Conservation (phyloP, 208 protist species). For the Leishmania major region DNA sequence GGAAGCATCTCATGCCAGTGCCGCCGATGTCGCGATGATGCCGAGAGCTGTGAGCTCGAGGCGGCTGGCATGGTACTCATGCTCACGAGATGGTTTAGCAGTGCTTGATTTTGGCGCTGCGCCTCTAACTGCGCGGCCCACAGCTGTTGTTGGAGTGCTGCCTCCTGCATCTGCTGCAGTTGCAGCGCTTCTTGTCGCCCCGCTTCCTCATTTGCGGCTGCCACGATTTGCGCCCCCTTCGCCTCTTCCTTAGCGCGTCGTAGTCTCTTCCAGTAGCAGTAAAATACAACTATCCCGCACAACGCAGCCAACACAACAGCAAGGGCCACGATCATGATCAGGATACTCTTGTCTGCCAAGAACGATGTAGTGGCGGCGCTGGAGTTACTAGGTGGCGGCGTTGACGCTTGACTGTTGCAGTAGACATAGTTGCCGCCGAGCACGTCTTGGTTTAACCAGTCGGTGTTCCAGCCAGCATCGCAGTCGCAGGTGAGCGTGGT, state of each 20-base stretch:
- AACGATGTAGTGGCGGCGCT: not conserved
- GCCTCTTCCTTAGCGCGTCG: not conserved
- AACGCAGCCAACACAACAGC: not conserved
- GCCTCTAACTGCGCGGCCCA: slow-evolving; percentile 10
- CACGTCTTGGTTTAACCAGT: slow-evolving; percentile 23
- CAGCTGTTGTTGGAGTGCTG: slow-evolving; percentile 1
- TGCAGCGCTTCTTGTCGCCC: not conserved
- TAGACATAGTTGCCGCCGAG: slow-evolving; percentile 17
- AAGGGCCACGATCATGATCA: slow-evolving; percentile 6
- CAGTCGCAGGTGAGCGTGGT: slow-evolving; percentile 24
- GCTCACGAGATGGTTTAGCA: not conserved
- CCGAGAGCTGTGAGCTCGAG: slow-evolving; percentile 7
- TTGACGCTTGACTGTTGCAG: slow-evolving; percentile 30
- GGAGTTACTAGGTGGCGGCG: slow-evolving; percentile 7
- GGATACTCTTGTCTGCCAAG: not conserved
- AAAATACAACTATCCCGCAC: slow-evolving; percentile 7
- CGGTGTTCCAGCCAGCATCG: slow-evolving; percentile 25
- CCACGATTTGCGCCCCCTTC: not conserved
- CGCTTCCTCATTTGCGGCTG: not conserved
- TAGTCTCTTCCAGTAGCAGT: slow-evolving; percentile 6
- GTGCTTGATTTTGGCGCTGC: slow-evolving; percentile 7
- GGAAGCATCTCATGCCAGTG: not conserved
- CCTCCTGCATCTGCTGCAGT: slow-evolving; percentile 1
- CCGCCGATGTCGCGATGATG: not conserved
- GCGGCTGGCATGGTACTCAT: not conserved